Conservation (phyloP, 208 protist species). For the Trypanosoma platydactyli region DNA sequence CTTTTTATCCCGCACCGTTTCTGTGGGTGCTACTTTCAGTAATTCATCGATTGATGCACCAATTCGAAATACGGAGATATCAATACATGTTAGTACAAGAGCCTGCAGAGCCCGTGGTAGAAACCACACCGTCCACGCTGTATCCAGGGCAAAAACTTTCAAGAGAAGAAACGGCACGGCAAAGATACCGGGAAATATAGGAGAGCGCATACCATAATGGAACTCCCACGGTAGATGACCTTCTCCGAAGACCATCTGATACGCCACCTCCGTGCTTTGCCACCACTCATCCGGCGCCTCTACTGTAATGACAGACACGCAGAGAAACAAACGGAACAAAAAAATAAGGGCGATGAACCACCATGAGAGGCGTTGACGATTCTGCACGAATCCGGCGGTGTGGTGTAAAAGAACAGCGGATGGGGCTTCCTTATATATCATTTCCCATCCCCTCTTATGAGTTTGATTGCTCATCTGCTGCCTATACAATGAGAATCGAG, state of each 20-base stretch:
- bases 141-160: constrained; percentile 53
- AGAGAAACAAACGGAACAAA: constrained; percentile 51
- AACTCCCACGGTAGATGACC: constrained; percentile 87
- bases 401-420: too few relatives aligned
- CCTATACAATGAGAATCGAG: too few relatives aligned
- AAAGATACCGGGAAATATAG: constrained; percentile 64
- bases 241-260: constrained; percentile 74
- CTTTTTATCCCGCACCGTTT: background rate
- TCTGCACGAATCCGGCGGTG: too few relatives aligned
- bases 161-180: constrained; percentile 56
- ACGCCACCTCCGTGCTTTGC: constrained; percentile 86
- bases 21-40: background rate
- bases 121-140: constrained; percentile 50
- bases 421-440: too few relatives aligned
- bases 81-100: constrained; percentile 42
- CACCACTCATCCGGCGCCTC: constrained; percentile 89
- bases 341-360: constrained; percentile 25
- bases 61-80: constrained; percentile 37
- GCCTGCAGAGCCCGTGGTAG: constrained; percentile 47
- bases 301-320: constrained; percentile 41
- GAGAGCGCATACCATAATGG: constrained; percentile 66
- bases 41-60: constrained; percentile 27
- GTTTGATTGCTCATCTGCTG: too few relatives aligned
- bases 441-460: too few relatives aligned
- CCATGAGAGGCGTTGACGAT: constrained; percentile 13